phyloP scores from a whole-genome alignment of 2,329 filamentous ascomycete species.

The Myrmaecium sp. region DNA sequence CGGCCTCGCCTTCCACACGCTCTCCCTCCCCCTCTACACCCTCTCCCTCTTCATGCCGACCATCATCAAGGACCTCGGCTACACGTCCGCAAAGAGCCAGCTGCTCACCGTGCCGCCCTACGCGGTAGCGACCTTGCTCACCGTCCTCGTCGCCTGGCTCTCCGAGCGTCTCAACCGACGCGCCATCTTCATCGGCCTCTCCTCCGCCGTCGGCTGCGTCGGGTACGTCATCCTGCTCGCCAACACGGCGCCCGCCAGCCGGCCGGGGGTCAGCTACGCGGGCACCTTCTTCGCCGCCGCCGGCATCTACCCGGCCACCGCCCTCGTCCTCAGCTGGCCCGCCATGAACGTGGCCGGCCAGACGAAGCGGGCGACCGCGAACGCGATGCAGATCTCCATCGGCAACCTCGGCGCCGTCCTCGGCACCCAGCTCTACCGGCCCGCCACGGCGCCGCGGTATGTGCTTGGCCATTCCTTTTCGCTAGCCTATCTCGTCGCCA shows the following conservation, averaged over 20 bases:
- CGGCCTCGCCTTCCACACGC: conserved; percentile 52
- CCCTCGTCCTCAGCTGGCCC: conserved; percentile 30
- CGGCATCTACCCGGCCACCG: conserved; percentile 23
- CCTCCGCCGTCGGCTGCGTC: conserved; percentile 15
- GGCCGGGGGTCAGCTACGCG: conserved; percentile 19
- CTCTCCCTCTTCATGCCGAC: conserved; percentile 30
- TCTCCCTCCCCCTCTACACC: conserved; percentile 37
- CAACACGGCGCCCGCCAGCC: conserved; percentile 12
- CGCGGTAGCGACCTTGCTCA: conserved; percentile 20
- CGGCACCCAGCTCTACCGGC: conserved; percentile 21
- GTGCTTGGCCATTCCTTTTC: conserved; percentile 19
- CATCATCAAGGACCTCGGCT: conserved; percentile 27
- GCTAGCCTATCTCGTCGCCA: conserved; percentile 10
- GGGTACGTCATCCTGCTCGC: conserved; percentile 23
- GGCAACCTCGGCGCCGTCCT: conserved; percentile 29
- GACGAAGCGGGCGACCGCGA: conserved; percentile 34
- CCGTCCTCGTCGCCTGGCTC: conserved; percentile 16
- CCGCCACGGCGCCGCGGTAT: conserved; percentile 17
- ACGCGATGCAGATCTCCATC: conserved; percentile 32
- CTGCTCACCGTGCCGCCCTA: conserved; percentile 31
- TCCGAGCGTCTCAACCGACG: conserved; percentile 17
- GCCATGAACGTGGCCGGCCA: conserved; percentile 36
- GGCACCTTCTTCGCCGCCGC: conserved; percentile 21
- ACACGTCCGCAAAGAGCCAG: conserved; percentile 24
- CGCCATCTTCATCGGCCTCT: conserved; percentile 18